A percentile compares a stretch with the other conserved stretches of the same genome.
These are phyloP conservation scores for Chlorella sp. DNA, from an alignment of 139 green algal species.

Conservation along the genomic window DNA sequence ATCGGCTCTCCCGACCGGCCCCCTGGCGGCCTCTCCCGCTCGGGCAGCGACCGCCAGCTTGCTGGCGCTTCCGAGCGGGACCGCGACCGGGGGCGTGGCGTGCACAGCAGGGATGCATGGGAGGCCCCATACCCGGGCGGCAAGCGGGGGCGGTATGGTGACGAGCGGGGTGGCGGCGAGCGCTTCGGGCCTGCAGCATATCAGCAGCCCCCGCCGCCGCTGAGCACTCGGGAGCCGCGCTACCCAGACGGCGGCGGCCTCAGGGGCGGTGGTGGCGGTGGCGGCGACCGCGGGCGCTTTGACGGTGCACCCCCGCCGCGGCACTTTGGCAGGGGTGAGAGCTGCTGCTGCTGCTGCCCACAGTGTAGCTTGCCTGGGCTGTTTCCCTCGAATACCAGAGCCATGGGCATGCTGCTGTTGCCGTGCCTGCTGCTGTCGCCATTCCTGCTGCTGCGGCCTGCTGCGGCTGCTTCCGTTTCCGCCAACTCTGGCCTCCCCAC, in stretches of 20 bases:
- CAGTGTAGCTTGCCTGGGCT: too few species aligned
- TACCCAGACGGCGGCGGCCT: not conserved
- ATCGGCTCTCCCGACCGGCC: not conserved
- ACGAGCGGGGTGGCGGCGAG: not conserved
- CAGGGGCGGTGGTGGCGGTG: not conserved
- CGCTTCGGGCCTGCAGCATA: not conserved
- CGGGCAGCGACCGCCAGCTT: not conserved
- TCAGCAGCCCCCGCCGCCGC: not conserved
- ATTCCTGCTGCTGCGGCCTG: too few species aligned
- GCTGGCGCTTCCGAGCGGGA: not conserved
- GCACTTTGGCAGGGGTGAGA: conserved; percentile 15
- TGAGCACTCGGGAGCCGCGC: not conserved
- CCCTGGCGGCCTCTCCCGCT: not conserved
- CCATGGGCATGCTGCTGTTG: too few species aligned
- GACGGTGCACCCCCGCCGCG: not conserved
- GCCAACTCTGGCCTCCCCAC: too few species aligned
- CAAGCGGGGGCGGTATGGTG: conserved; percentile 27
- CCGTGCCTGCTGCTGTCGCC: not conserved
- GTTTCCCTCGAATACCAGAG: too few species aligned
- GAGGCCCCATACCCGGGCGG: not conserved
- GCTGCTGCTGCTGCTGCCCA: too few species aligned
- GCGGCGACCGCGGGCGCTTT: not conserved
- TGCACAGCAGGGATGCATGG: conserved; percentile 11
- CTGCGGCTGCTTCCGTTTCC: not conserved
- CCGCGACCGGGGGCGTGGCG: not conserved